Conservation (phyloP, 257 asterid genomes). For the Solanum dulcamara region DNA sequence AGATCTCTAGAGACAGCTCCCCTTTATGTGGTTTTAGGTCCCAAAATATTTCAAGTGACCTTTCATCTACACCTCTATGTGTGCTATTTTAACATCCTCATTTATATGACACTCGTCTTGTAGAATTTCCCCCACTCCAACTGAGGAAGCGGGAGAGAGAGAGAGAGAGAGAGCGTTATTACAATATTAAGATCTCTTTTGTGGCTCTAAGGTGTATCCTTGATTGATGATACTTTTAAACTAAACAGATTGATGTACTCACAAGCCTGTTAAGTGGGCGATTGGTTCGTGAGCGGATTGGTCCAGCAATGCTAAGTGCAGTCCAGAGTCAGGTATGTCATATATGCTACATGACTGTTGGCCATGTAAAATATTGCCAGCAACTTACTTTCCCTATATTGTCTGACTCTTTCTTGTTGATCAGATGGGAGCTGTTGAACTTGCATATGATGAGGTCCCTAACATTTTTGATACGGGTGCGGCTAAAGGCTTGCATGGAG, state of each 20-base stretch:
- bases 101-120: background rate
- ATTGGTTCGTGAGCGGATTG: conserved; percentile 94
- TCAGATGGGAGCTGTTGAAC: conserved; percentile 93
- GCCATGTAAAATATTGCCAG: background rate
- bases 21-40: background rate
- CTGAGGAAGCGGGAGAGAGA: background rate
- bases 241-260: conserved; percentile 72
- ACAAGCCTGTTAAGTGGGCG: conserved; percentile 88
- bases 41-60: background rate
- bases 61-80: background rate
- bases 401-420: background rate
- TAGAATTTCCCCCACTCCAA: background rate
- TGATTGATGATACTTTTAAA: background rate
- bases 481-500: conserved; percentile 74
- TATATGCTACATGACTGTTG: background rate
- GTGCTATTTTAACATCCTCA: background rate
- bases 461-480: conserved; percentile 88
- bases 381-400: background rate
- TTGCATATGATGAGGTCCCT: conserved; percentile 60
- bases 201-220: background rate
- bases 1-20: background rate
- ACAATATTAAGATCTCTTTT: background rate
- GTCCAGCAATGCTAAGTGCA: conserved; percentile 97
- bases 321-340: conserved; percentile 85
- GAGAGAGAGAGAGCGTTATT: background rate